Conservation (phyloP, 2,329 filamentous ascomycete genomes). For the Aspergillus sp. region DNA sequence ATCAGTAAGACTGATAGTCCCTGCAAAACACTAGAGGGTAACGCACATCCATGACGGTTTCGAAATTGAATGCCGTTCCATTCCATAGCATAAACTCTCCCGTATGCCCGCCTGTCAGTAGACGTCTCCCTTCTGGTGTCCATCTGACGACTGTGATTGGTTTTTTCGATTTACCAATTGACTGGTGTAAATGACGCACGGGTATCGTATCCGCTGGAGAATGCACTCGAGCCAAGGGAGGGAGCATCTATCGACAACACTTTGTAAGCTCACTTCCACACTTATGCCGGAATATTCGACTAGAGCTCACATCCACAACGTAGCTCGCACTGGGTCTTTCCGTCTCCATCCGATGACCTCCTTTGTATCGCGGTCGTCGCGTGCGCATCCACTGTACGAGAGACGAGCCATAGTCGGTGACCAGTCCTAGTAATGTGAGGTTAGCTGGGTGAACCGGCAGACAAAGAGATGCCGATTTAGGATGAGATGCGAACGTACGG, state of each 20-base stretch:
- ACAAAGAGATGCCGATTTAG: background rate
- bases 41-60: constrained; percentile 87
- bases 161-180: constrained; percentile 96
- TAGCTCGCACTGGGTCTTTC: constrained; percentile 88
- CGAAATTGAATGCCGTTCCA: constrained; percentile 97
- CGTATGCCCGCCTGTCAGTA: constrained; percentile 91
- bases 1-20: constrained; percentile 10
- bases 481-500: constrained; percentile 28
- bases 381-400: constrained; percentile 89
- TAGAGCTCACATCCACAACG: constrained; percentile 71
- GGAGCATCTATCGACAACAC: constrained; percentile 66
- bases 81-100: constrained; percentile 99
- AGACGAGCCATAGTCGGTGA: constrained; percentile 90
- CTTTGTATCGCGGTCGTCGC: constrained; percentile 73
- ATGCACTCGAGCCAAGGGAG: constrained; percentile 72
- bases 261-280: constrained; percentile 3
- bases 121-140: constrained; percentile 90
- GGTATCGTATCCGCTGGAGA: constrained; percentile 84
- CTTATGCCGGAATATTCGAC: too few relatives aligned
- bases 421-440: constrained; percentile 61
- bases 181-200: constrained; percentile 95
- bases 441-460: constrained; percentile 14
- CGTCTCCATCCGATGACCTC: constrained; percentile 67
- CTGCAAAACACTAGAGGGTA: background rate
- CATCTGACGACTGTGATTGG: constrained; percentile 95